Conservation (phyloP, 768 basidiomycete genomes). For the Scleroderma bovista region DNA sequence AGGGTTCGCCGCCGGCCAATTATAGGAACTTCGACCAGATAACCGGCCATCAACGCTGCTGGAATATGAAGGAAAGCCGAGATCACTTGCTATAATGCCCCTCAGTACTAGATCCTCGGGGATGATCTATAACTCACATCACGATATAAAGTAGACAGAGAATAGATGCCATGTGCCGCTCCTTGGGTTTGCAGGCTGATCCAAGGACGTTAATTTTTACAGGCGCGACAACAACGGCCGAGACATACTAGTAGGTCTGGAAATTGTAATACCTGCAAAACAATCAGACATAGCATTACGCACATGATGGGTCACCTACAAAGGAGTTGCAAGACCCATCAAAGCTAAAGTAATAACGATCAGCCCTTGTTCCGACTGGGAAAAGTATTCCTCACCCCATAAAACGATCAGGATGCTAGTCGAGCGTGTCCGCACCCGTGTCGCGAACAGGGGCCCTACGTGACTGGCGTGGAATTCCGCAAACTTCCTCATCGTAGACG, state of each 20-base stretch:
- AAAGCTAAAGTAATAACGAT: slow-evolving; percentile 41
- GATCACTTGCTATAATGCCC: slow-evolving; percentile 44
- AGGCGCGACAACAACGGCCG: not conserved
- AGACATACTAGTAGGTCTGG: slow-evolving; percentile 44
- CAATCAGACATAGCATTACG: not conserved
- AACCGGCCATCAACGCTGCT: slow-evolving; percentile 51
- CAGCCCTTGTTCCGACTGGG: not conserved
- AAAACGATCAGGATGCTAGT: slow-evolving; percentile 44
- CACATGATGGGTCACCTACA: slow-evolving; percentile 33
- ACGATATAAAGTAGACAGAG: slow-evolving; percentile 66
- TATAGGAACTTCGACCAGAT: slow-evolving; percentile 44
- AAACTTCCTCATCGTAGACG: slow-evolving; percentile 35
- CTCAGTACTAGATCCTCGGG: slow-evolving; percentile 6
- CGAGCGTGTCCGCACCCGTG: slow-evolving; percentile 43
- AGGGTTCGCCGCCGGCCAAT: slow-evolving; percentile 53
- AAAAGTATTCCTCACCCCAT: slow-evolving; percentile 36
- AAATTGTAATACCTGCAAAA: slow-evolving; percentile 43
- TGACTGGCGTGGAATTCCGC: slow-evolving; percentile 35
- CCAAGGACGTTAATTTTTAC: not conserved
- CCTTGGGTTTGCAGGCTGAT: slow-evolving; percentile 56
- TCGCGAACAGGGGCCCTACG: slow-evolving; percentile 45
- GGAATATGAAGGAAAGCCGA: slow-evolving; percentile 54
- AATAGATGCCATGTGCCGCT: slow-evolving; percentile 57
- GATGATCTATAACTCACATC: slow-evolving; percentile 38
- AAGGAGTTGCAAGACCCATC: slow-evolving; percentile 72